Evolutionary conservation across 2,329 filamentous ascomycete genomes (phyloP), one percentile per base, ranked within the genome.

Genomic region (Chaetoscypha palmicola): DNA sequence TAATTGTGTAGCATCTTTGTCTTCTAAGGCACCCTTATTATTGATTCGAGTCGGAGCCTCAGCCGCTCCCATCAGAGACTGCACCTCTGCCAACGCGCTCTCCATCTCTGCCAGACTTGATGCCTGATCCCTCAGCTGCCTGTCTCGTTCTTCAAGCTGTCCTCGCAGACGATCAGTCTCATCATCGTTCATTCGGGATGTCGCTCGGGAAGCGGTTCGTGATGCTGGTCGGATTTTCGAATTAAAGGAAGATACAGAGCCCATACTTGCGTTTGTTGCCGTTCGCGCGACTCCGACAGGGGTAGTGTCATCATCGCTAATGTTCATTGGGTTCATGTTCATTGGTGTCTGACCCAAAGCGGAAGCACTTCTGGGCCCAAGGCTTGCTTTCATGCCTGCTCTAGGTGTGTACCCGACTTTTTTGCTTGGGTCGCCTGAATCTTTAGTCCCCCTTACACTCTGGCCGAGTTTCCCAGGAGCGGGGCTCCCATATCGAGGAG

Each of bases 51-150:
- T 67, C 73, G 69, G 49, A 69, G 66, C 61, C 70, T 72, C 65
- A 73, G 58, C 65, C 36, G 49, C 66, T 3, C 73, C 83, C 59
- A 94, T 82, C 22, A 94, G 67, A 16, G 74, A 71, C 50, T 87
- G 83, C 14, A 95, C 72, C 61, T 95, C 90, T n/a, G 80, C 80
- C 36, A 96, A 69, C 50, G 83, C 91, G 47, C 74, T 77, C 61
- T 98, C 91, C 83, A 98, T 96, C 55, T 98, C 92, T 11, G 81
- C 74, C 41, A 98, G 68, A 14, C 83, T 86, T 3, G 78, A 70
- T 2, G 87, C 81, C 64, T 98, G 92, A 33, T 96, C 92, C 55
- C 82, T 83, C n/a, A 98, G 69, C 62, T 95, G 87, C 52, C 74
- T 79, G 55, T 97, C 89, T 22, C 88, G 81, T 49, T 95, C 89